Evolutionary conservation across 2,329 filamentous ascomycete species (phyloP).

Genomic region (Aspergillus ibericus): DNA sequence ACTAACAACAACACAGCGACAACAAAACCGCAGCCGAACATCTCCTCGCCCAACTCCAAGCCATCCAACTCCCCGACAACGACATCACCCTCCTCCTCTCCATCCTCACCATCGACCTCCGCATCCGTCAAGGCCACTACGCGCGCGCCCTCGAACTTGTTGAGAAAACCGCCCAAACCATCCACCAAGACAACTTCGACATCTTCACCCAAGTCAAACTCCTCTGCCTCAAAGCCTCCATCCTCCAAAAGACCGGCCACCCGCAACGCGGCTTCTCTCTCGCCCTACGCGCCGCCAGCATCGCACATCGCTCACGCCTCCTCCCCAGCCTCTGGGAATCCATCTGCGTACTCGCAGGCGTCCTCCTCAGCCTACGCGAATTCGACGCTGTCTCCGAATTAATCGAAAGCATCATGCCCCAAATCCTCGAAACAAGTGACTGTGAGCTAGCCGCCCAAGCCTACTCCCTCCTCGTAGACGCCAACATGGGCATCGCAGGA

Average conservation of each 20-base stretch:
- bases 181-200: slow-evolving; percentile 58
- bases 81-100: slow-evolving; percentile 61
- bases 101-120: slow-evolving; percentile 61
- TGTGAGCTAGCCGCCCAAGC: slow-evolving; percentile 62
- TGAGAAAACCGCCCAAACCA: slow-evolving; percentile 54
- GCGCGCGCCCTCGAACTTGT: slow-evolving; percentile 55
- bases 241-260: slow-evolving; percentile 67
- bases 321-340: slow-evolving; percentile 72
- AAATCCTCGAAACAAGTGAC: slow-evolving; percentile 71
- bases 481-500: slow-evolving; percentile 73
- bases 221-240: slow-evolving; percentile 68
- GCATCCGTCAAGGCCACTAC: slow-evolving; percentile 56
- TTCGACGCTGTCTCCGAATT: slow-evolving; percentile 67
- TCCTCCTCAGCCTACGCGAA: slow-evolving; percentile 69
- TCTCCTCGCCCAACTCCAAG: slow-evolving; percentile 58
- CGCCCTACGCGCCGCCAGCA: slow-evolving; percentile 70
- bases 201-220: slow-evolving; percentile 69
- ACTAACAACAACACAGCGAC: slow-evolving; percentile 44
- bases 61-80: slow-evolving; percentile 54
- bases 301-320: slow-evolving; percentile 69
- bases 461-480: slow-evolving; percentile 72
- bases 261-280: slow-evolving; percentile 76
- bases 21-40: slow-evolving; percentile 58
- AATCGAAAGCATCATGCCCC: slow-evolving; percentile 69
- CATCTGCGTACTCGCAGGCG: slow-evolving; percentile 64